phyloP scores from a whole-genome alignment of 768 basidiomycete species.

The Roridomyces roridus region DNA sequence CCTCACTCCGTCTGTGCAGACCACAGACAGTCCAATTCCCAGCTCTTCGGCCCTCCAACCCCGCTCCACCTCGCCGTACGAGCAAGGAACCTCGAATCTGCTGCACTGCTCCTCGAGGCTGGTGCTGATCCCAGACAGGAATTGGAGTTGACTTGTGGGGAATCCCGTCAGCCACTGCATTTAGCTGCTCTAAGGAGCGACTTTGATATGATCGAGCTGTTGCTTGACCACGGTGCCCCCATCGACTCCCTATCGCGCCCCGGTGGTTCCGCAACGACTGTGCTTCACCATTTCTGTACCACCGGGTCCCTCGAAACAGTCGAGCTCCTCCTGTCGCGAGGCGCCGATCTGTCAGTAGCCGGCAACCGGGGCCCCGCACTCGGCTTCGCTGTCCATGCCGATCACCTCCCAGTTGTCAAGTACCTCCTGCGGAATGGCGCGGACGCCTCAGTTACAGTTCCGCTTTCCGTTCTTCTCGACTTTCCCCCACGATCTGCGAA shows the following conservation, averaged over 20 bases:
- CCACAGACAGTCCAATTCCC: too few relatives aligned
- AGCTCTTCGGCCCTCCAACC: too few relatives aligned
- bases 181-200: background rate
- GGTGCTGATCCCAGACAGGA: background rate
- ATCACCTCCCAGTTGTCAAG: background rate
- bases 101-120: background rate
- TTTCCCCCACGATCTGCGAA: background rate
- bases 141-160: background rate
- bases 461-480: background rate
- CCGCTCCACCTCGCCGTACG: background rate
- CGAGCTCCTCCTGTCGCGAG: background rate
- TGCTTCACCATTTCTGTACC: background rate
- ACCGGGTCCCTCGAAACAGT: background rate
- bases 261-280: background rate
- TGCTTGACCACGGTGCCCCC: constrained; percentile 9
- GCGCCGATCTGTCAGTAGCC: background rate
- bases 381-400: background rate
- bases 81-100: background rate
- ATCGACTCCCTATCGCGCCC: background rate
- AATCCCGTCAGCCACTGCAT: background rate
- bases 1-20: background rate
- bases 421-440: constrained; percentile 1
- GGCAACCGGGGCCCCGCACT: constrained; percentile 7
- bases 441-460: background rate
- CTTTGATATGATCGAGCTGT: constrained; percentile 1